These are phyloP conservation scores for Podaxis sp. DNA, from an alignment of 768 basidiomycete species.

Conservation along the genomic window DNA sequence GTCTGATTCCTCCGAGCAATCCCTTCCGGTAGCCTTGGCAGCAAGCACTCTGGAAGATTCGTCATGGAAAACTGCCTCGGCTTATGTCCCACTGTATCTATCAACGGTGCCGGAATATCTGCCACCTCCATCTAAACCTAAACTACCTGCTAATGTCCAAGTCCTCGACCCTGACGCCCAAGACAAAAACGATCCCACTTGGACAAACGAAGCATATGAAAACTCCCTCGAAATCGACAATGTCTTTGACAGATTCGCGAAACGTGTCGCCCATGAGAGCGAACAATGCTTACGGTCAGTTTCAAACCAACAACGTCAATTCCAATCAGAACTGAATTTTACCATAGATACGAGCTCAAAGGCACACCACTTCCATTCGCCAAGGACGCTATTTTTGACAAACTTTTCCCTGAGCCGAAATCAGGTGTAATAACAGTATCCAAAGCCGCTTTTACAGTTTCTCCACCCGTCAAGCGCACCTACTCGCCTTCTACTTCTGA, in stretches of 20 bases:
- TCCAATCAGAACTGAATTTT: not conserved
- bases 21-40: slow-evolving; percentile 59
- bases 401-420: slow-evolving; percentile 66
- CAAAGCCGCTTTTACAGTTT: slow-evolving; percentile 60
- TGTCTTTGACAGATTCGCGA: slow-evolving; percentile 83
- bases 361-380: slow-evolving; percentile 85
- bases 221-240: slow-evolving; percentile 78
- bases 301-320: not conserved
- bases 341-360: slow-evolving; percentile 78
- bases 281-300: slow-evolving; percentile 87
- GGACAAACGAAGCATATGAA: slow-evolving; percentile 79
- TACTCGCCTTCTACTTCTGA: slow-evolving; percentile 47
- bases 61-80: slow-evolving; percentile 65
- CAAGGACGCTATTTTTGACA: slow-evolving; percentile 69
- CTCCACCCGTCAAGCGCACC: slow-evolving; percentile 42
- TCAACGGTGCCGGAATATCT: slow-evolving; percentile 76
- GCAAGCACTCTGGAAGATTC: slow-evolving; percentile 56
- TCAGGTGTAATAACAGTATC: slow-evolving; percentile 53
- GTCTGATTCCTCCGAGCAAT: slow-evolving; percentile 37
- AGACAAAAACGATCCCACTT: slow-evolving; percentile 48
- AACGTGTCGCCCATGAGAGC: slow-evolving; percentile 66
- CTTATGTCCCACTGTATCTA: slow-evolving; percentile 69
- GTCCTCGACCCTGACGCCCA: slow-evolving; percentile 44
- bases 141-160: slow-evolving; percentile 41
- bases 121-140: slow-evolving; percentile 53